phyloP scores from a whole-genome alignment of 179 eudicot genomes.

The Silene coronaria region DNA sequence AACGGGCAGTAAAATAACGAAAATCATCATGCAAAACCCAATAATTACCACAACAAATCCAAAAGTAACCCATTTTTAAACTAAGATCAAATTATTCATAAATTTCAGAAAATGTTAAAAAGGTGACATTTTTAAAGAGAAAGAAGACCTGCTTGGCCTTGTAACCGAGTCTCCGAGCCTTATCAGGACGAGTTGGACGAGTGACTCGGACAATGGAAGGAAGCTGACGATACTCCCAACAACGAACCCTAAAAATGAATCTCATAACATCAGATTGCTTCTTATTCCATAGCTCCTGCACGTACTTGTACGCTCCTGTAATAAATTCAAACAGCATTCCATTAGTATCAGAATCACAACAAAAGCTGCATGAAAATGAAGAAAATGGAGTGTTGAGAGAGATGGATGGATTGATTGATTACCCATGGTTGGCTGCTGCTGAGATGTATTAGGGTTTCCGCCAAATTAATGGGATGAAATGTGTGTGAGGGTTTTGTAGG shows the following conservation, averaged over 20 bases:
- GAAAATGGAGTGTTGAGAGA: background rate
- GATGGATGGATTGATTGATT: background rate
- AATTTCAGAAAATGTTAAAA: too few relatives aligned
- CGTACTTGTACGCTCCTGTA: constrained; percentile 49
- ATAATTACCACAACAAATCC: background rate
- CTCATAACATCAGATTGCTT: constrained; percentile 62
- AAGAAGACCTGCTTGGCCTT: constrained; percentile 55
- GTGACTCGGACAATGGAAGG: constrained; percentile 59
- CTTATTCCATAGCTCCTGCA: constrained; percentile 60
- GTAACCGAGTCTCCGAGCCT: constrained; percentile 63
- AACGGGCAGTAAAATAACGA: too few relatives aligned
- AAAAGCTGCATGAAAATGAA: background rate
- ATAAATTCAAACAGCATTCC: background rate
- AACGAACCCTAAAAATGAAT: constrained; percentile 47
- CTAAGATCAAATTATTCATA: background rate
- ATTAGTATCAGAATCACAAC: background rate
- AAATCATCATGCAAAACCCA: too few relatives aligned
- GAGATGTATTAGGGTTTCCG: constrained; percentile 6
- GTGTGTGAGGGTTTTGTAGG: constrained; percentile 11
- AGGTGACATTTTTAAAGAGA: too few relatives aligned
- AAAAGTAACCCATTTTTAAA: background rate
- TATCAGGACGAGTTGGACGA: constrained; percentile 60
- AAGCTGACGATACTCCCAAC: constrained; percentile 60
- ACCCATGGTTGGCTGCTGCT: constrained; percentile 1
- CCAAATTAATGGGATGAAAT: constrained; percentile 2